Conservation (phyloP, 2,329 filamentous ascomycete genomes). For the Emmonsiellopsis sp. region DNA sequence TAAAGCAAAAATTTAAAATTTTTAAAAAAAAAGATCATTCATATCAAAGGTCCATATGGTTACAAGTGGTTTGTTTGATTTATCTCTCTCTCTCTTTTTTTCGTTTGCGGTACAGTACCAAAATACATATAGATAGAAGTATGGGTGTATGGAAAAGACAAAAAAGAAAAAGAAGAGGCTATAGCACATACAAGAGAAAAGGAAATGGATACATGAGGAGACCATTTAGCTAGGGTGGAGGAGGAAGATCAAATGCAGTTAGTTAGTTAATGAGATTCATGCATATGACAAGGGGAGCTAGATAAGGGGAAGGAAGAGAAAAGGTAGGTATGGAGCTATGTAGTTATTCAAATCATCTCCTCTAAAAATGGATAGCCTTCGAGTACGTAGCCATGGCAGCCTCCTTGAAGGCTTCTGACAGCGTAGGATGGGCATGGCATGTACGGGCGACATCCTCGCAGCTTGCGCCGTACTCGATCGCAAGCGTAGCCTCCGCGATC, state of each 20-base stretch:
- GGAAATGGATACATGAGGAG: not conserved
- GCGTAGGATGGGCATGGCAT: conserved; percentile 91
- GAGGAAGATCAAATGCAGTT: not conserved
- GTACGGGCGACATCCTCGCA: conserved; percentile 92
- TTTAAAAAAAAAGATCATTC: not conserved
- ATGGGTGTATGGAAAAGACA: not conserved
- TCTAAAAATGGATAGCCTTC: conserved; percentile 90
- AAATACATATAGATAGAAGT: too few relatives aligned
- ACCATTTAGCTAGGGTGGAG: not conserved
- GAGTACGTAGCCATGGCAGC: conserved; percentile 95
- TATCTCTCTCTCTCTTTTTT: too few relatives aligned
- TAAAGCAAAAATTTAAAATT: not conserved
- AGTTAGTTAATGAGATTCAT: not conserved
- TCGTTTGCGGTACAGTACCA: too few relatives aligned
- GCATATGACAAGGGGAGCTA: not conserved
- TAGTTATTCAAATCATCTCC: conserved; percentile 4
- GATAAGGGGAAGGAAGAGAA: not conserved
- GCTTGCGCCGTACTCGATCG: conserved; percentile 91
- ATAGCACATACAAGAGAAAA: not conserved
- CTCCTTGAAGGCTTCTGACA: conserved; percentile 98
- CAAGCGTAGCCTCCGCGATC: conserved; percentile 95
- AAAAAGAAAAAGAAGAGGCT: not conserved
- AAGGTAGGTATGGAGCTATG: not conserved
- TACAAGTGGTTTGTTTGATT: too few relatives aligned
- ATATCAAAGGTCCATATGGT: not conserved